Evolutionary conservation across 2,329 filamentous ascomycete genomes (phyloP), one percentile per base, ranked within the genome.

Genomic region (Simplicillium sp.): DNA sequence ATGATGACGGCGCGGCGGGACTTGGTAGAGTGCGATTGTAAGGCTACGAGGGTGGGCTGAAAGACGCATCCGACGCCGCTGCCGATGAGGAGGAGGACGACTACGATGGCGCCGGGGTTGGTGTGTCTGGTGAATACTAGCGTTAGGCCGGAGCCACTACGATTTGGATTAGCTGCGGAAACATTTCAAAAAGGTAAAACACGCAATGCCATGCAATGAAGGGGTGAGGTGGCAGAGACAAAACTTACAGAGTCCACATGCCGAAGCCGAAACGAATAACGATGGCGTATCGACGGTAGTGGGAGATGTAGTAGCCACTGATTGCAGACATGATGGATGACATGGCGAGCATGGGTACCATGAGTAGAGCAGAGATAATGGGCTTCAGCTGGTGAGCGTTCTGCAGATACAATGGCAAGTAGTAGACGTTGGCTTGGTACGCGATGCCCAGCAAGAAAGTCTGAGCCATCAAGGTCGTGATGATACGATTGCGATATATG

Each of bases 301-400:
- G 62, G 3, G 75, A 74, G 29, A 82, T 77, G 47, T 78, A 80
- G 37, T 71, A 68, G 0, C 77, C 77, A 0, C 71, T 38, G 11
- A 28, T 18, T 9, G 18, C 36, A 8, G 36, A 38, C 8, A 38
- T 4, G 18, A 38, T 38, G 18, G 36, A 38, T 14, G 18, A 28
- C 20, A 28, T 28, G 12, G 36, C 36, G 3, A 38, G 13, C 36
- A 38, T 38, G 36, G 36, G 36, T 16, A 38, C 18, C 14, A 38
- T 38, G n/a, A 38, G 11, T 5, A 31, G 20, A 3, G 18, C 36
- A 29, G 36, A 29, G 9, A 31, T 11, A 29, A 28, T 38, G 8
- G 36, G 20, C 5, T n/a, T 29, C 18, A 29, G 29, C 18, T 20
- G 18, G 11, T 28, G 36, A 3, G 29, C 36, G 15, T 29, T 38